Conservation (phyloP, 345 rosid species). For the Zanthoxylum bungeanum region DNA sequence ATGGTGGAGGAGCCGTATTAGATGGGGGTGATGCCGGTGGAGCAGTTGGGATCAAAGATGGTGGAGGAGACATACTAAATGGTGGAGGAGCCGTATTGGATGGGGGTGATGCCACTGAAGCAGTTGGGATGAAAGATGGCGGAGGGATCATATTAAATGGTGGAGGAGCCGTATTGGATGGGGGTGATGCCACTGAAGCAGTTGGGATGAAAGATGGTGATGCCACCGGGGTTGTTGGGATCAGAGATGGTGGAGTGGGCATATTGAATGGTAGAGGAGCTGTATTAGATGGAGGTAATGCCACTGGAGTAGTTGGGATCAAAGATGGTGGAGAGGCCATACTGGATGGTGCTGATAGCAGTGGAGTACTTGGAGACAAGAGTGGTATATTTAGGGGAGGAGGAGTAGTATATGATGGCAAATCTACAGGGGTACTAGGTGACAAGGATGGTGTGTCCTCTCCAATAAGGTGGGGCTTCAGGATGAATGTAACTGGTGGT, state of each 20-base stretch:
- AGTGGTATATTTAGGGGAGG: slow-evolving; percentile 34
- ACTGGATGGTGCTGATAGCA: slow-evolving; percentile 12
- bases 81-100: background rate
- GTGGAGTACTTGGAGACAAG: slow-evolving; percentile 22
- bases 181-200: slow-evolving; percentile 10
- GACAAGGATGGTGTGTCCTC: slow-evolving; percentile 37
- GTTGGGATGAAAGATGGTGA: slow-evolving; percentile 11
- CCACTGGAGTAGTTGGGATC: slow-evolving; percentile 11
- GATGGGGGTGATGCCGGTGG: background rate
- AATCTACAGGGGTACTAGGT: slow-evolving; percentile 33
- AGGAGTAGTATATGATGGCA: slow-evolving; percentile 35
- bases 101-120: slow-evolving; percentile 11
- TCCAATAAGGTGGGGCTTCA: slow-evolving; percentile 30
- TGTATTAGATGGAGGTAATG: slow-evolving; percentile 23
- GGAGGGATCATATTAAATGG: slow-evolving; percentile 14
- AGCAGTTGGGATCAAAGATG: background rate
- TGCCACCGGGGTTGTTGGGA: slow-evolving; percentile 20
- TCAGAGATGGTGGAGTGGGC: slow-evolving; percentile 14
- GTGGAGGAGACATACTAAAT: background rate
- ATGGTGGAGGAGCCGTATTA: background rate
- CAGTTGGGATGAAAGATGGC: slow-evolving; percentile 29
- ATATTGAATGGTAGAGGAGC: slow-evolving; percentile 37
- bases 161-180: slow-evolving; percentile 39
- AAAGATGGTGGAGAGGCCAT: background rate
- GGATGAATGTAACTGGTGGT: slow-evolving; percentile 40